Conservation (phyloP, 2,329 filamentous ascomycete species). For the Monosporascus sp. region DNA sequence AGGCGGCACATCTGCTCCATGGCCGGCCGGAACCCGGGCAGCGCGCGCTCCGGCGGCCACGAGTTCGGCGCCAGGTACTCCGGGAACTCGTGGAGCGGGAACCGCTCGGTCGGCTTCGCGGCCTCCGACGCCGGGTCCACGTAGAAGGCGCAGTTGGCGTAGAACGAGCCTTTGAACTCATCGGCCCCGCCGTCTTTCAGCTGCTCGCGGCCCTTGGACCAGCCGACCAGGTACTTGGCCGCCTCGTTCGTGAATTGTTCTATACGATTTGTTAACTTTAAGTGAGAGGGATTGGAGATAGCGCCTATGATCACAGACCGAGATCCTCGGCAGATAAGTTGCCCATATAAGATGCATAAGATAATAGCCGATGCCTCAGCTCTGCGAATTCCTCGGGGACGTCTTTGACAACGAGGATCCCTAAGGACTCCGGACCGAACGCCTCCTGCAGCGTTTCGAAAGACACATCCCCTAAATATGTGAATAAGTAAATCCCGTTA, state of each 20-base stretch:
- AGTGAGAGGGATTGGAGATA: no score
- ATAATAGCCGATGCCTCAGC: constrained; percentile 71
- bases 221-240: constrained; percentile 64
- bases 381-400: constrained; percentile 65
- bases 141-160: constrained; percentile 78
- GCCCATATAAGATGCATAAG: constrained; percentile 83
- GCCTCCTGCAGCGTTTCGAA: constrained; percentile 68
- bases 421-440: constrained; percentile 84
- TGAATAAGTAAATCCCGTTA: constrained; percentile 2
- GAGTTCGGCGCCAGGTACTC: constrained; percentile 89
- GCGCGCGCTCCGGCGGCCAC: constrained; percentile 65
- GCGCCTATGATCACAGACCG: constrained; percentile 39
- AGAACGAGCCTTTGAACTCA: constrained; percentile 77
- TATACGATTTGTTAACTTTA: constrained; percentile 18
- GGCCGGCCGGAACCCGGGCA: constrained; percentile 70
- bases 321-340: constrained; percentile 69
- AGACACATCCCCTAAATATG: constrained; percentile 53
- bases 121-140: constrained; percentile 57
- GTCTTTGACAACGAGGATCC: constrained; percentile 89
- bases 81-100: constrained; percentile 61
- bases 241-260: constrained; percentile 53
- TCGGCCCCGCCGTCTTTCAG: constrained; percentile 73
- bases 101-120: constrained; percentile 53
- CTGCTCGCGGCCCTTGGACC: constrained; percentile 78
- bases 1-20: constrained; percentile 73